Evolutionary conservation across 495 filamentous ascomycete genomes (phyloP).

Genomic region (Clavariopsis aquatica): DNA sequence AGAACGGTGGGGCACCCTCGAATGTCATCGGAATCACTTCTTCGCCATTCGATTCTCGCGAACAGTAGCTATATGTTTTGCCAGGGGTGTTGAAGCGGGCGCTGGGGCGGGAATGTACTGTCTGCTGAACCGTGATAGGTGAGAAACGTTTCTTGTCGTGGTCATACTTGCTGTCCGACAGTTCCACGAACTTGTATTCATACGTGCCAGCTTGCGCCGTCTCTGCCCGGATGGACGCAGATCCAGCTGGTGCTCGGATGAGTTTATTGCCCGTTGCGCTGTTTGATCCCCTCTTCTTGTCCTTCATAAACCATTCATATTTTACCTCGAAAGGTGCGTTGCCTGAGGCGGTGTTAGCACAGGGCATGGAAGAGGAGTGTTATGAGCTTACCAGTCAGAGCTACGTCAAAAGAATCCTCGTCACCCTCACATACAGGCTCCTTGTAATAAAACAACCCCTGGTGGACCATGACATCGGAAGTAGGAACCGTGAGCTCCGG

Average conservation of each 20-base stretch:
- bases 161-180: constrained; percentile 83
- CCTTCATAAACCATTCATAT: constrained; percentile 73
- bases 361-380: background rate
- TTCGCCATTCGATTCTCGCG: constrained; percentile 73
- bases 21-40: constrained; percentile 84
- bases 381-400: constrained; percentile 64
- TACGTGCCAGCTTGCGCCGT: constrained; percentile 78
- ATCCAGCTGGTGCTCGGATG: constrained; percentile 68
- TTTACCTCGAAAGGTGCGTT: constrained; percentile 78
- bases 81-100: constrained; percentile 81
- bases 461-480: constrained; percentile 53
- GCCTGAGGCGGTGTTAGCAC: constrained; percentile 47
- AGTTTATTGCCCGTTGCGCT: constrained; percentile 56
- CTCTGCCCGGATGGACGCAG: constrained; percentile 77
- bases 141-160: constrained; percentile 62
- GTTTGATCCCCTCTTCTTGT: constrained; percentile 61
- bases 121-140: constrained; percentile 73
- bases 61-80: constrained; percentile 94
- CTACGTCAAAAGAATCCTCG: constrained; percentile 79
- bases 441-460: constrained; percentile 59
- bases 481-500: constrained; percentile 70
- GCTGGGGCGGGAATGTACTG: constrained; percentile 75
- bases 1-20: constrained; percentile 83
- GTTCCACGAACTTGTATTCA: constrained; percentile 78
- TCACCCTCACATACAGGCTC: constrained; percentile 92